Base-by-base conservation (phyloP, 805 yeast species). In the Candida ortonii region DNA sequence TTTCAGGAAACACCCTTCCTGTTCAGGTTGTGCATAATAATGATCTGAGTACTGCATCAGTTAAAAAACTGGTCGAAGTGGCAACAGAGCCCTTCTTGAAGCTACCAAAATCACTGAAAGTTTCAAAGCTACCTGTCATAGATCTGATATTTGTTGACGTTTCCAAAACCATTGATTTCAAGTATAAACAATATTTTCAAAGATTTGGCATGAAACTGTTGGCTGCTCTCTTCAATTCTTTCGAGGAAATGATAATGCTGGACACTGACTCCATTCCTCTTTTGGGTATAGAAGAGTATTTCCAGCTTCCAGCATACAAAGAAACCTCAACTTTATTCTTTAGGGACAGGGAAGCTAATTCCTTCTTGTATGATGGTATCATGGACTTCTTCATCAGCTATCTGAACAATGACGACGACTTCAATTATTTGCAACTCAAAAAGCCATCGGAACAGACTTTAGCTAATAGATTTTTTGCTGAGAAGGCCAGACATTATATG, bases 221-320 rank as follows among this genome's bases (percentile, higher is more conserved):
- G 20, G 81, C 84, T 1, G 63, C 71, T 16, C 41, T 76, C 22
- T 79, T 80, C 54, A 78, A 70, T 41, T 68, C 80, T 2, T 76
- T 71, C 49, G 77, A 73, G 44, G 80, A 76, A 35, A 67, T 65
- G 56, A 62, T 76, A 23, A 53, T 76, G 44, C 47, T 76, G 39
- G 81, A 76, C 54, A 73, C 80, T 3, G 80, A 75, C 50, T 57
- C 71, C 0, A 64, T 70, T 22, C 64, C 61, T 10, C 46, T 68
- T 30, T 46, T 62, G 11, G 61, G 69, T 3, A 50, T 61, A 9
- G 46, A 47, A n/a, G 39, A 58, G 6, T 71, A 70, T 40, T 62
- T 70, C 36, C 47, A 60, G 13, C 45, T 64, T 20, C 44, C 50
- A n/a, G 59, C 59, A 18, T 71, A 62, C 47, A 37, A 50, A 24